Evolutionary conservation across 306 rosid genomes (phyloP).

Genomic region (Chamaecrista fasciculata): DNA sequence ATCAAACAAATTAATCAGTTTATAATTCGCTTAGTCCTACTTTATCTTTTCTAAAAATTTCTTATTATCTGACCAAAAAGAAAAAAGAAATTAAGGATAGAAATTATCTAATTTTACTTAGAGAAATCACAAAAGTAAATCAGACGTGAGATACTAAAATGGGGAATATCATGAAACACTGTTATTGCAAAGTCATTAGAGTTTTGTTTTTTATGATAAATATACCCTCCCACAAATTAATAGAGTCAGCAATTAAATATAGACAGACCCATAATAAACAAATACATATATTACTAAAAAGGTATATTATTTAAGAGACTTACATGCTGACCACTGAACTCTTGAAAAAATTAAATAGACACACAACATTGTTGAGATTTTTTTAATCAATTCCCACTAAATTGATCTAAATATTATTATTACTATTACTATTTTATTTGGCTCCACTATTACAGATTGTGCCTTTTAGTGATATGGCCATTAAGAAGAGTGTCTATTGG

Average conservation of each 20-base stretch:
- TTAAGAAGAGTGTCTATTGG: conserved; percentile 42
- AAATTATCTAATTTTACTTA: background rate
- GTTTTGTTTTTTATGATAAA: no score
- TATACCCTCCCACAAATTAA: no score
- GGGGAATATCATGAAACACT: background rate
- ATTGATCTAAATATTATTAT: background rate
- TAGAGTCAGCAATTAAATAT: no score
- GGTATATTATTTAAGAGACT: no score
- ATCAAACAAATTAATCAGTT: background rate
- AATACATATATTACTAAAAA: no score
- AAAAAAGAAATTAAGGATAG: no score
- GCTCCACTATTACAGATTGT: conserved; percentile 39
- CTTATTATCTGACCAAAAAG: background rate
- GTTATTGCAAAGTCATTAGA: background rate
- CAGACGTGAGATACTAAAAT: background rate
- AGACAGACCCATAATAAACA: no score
- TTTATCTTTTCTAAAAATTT: background rate
- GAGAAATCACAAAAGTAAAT: background rate
- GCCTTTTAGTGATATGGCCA: conserved; percentile 56
- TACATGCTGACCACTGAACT: conserved; percentile 1
- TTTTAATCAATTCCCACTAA: conserved; percentile 15
- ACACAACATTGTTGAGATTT: conserved; percentile 3
- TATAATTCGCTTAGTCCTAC: background rate
- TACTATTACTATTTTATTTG: background rate
- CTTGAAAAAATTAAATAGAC: background rate